Percentiles rank a stretch among this genome's conserved stretches.
Conservation (phyloP, 495 filamentous ascomycete species). For the Mytilinidion resinicola region DNA sequence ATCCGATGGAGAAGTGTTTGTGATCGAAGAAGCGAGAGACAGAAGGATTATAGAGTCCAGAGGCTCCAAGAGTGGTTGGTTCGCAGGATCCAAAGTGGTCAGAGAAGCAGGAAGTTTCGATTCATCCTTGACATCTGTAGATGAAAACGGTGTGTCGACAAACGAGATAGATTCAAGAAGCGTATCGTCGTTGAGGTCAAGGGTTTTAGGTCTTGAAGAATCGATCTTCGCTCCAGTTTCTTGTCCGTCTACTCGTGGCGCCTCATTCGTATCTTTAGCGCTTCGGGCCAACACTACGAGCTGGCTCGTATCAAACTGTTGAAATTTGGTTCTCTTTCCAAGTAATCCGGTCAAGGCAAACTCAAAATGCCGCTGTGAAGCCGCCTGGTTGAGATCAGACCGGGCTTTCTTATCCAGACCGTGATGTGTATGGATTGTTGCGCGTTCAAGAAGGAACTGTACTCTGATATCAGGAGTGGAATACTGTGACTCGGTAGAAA, state of each 20-base stretch:
- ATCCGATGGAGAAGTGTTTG: conserved; percentile 76
- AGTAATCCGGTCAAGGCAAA: conserved; percentile 81
- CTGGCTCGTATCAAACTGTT: conserved; percentile 82
- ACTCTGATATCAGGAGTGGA: conserved; percentile 32
- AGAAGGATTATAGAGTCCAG: conserved; percentile 82
- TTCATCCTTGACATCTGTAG: conserved; percentile 41
- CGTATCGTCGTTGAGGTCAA: conserved; percentile 87
- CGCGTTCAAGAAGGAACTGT: conserved; percentile 70
- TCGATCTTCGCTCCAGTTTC: not conserved
- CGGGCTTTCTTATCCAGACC: conserved; percentile 72
- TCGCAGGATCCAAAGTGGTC: conserved; percentile 58
- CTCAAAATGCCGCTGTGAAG: conserved; percentile 57
- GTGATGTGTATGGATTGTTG: conserved; percentile 77
- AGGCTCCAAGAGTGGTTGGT: conserved; percentile 76
- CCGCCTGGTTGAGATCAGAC: conserved; percentile 61
- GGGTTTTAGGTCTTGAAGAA: conserved; percentile 47
- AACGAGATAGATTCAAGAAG: conserved; percentile 83
- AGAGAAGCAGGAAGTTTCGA: conserved; percentile 54
- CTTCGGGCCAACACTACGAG: conserved; percentile 88
- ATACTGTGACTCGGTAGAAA: conserved; percentile 20
- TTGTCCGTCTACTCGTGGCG: not conserved
- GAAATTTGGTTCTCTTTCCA: conserved; percentile 89
- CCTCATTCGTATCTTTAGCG: conserved; percentile 25
- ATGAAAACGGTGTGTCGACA: conserved; percentile 41
- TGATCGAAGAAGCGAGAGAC: conserved; percentile 75